A percentile compares a stretch with the other conserved stretches of the same genome.
phyloP scores from a whole-genome alignment of 768 basidiomycete genomes.

The Rhizopogon vesiculosus region DNA sequence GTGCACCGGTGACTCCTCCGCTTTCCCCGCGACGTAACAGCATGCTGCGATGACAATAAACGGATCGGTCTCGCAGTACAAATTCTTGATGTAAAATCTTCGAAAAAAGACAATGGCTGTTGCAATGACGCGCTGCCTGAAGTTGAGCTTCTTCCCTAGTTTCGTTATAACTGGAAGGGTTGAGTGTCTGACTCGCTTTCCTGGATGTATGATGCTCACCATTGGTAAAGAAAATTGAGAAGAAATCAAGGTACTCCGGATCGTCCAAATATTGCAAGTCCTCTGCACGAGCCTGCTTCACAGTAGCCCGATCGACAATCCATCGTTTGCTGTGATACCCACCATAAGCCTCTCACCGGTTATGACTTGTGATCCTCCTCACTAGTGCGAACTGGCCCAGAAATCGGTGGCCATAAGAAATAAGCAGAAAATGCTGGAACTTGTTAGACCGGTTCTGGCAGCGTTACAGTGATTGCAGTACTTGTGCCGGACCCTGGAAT shows the following conservation, averaged over 20 bases:
- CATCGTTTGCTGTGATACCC: slow-evolving; percentile 70
- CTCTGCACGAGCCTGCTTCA: slow-evolving; percentile 68
- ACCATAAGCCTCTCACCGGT: slow-evolving; percentile 11
- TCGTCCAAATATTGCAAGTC: slow-evolving; percentile 79
- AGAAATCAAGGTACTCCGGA: slow-evolving; percentile 71
- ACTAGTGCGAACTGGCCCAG: slow-evolving; percentile 73
- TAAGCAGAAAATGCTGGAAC: too few species aligned
- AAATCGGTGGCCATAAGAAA: slow-evolving; percentile 59
- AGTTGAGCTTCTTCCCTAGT: too few species aligned
- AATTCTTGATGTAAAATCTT: too few species aligned
- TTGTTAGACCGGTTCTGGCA: too few species aligned
- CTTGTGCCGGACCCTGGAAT: too few species aligned
- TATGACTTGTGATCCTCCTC: slow-evolving; percentile 22
- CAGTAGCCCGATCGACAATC: slow-evolving; percentile 77
- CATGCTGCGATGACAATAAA: too few species aligned
- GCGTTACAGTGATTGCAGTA: too few species aligned
- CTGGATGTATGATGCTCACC: slow-evolving; percentile 35
- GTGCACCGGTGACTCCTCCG: too few species aligned
- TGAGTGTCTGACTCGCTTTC: neutral
- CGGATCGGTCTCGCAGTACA: too few species aligned
- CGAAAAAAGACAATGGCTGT: too few species aligned
- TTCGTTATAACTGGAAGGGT: slow-evolving; percentile 14
- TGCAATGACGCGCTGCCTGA: too few species aligned
- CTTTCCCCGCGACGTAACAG: too few species aligned
- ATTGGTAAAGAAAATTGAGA: slow-evolving; percentile 87